Evolutionary conservation across 2,329 filamentous ascomycete species (phyloP), one percentile per base, ranked within the genome.

Genomic region (Cercospora nicotianae): DNA sequence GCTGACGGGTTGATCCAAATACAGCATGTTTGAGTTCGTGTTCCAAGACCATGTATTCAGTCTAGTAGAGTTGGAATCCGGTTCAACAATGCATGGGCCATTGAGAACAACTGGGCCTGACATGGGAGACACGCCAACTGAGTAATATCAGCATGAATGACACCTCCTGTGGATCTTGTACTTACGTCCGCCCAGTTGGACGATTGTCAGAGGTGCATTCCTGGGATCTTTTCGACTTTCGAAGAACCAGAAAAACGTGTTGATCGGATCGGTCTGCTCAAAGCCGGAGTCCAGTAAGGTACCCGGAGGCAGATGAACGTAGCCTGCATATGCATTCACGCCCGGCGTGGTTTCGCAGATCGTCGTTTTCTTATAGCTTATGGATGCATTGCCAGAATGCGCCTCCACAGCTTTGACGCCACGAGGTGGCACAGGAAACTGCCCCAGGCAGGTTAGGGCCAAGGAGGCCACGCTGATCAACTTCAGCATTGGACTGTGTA

Each of bases 1-100:
- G 5, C 65, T 58, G 10, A 67, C 83, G 0, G 86, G 89, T 77
- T 90, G 87, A 70, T 91, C 88, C 63, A 91, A 83, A 75, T 87
- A 91, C 13, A 91, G 83, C 76, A 82, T 79, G 64, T 82, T 83
- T 51, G 79, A 42, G 20, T 36, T n/a, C 28, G 18, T 16, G 30
- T 64, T 64, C n/a, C 73, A 68, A 8, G 68, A 67, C 80, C 83
- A 88, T 2, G 86, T 83, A 72, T 89, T 90, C 7, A 82, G 65
- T 9, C 74, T 75, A 0, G 80, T 82, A 0, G 79, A 79, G 69
- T 86, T 87, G 0, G 83, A 85, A 69, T 88, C 85, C 3, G 77
- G 70, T 57, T 85, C 83, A 31, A 89, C 80, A 13, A 72, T 77
- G 73, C 87, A 90, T 1, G 87, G 87, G 1, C 83, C 84, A 68